Conservation (phyloP, 2,329 filamentous ascomycete genomes). For the Tolypocladium amazonense region DNA sequence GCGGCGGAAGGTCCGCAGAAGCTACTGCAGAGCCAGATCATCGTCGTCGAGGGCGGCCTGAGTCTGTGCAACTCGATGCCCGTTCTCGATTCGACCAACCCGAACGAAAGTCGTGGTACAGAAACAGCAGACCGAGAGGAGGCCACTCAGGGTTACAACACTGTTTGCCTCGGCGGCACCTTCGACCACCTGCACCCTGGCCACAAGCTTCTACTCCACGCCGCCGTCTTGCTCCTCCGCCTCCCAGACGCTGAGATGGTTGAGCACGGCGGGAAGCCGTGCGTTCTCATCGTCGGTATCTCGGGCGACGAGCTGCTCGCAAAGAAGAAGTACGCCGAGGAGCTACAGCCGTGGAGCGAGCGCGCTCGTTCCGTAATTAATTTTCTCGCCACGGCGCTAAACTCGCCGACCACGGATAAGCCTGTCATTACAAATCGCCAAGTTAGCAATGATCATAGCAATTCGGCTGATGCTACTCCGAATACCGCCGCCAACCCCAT, state of each 20-base stretch:
- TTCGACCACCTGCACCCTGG: slow-evolving; percentile 95
- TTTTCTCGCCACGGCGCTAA: slow-evolving; percentile 60
- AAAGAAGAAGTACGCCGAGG: slow-evolving; percentile 80
- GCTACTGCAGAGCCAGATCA: slow-evolving; percentile 38
- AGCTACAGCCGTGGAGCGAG: slow-evolving; percentile 69
- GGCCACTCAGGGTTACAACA: slow-evolving; percentile 12
- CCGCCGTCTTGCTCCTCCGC: slow-evolving; percentile 62
- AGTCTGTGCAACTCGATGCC: slow-evolving; percentile 21
- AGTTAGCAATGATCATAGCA: neutral
- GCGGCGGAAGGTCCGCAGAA: slow-evolving; percentile 35
- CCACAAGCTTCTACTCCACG: slow-evolving; percentile 93
- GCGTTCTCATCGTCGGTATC: slow-evolving; percentile 69
- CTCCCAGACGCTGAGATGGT: slow-evolving; percentile 27
- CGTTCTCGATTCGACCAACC: neutral
- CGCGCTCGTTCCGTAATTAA: slow-evolving; percentile 58
- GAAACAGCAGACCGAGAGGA: neutral
- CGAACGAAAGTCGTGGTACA: neutral
- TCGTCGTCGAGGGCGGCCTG: slow-evolving; percentile 42
- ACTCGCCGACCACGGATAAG: slow-evolving; percentile 22
- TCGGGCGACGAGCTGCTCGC: slow-evolving; percentile 77
- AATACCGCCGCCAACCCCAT: neutral
- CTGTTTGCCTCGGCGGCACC: slow-evolving; percentile 77
- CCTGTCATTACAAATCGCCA: slow-evolving; percentile 2
- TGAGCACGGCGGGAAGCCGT: slow-evolving; percentile 19
- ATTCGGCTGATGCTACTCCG: neutral